A percentile compares a stretch with the other conserved stretches of the same genome.
phyloP scores from a whole-genome alignment of 805 yeast genomes.

The Candida dajiaensis region DNA sequence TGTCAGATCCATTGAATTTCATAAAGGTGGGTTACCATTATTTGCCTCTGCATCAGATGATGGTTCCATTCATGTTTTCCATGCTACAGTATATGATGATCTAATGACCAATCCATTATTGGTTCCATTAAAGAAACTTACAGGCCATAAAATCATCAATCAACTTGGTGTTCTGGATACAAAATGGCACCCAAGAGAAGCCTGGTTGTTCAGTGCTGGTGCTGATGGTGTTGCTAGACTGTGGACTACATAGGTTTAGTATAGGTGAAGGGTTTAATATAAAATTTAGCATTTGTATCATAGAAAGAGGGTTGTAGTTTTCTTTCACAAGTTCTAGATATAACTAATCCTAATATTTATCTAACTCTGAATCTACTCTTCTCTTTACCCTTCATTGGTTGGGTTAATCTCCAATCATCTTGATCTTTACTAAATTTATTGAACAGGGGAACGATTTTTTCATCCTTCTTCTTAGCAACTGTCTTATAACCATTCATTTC shows the following conservation, averaged over 20 bases:
- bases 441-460: constrained; percentile 9
- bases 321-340: too few species aligned
- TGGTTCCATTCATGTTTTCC: constrained; percentile 90
- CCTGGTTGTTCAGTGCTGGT: constrained; percentile 96
- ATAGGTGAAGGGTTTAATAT: background rate
- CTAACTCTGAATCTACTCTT: constrained; percentile 5
- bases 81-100: constrained; percentile 93
- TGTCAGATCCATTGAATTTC: constrained; percentile 83
- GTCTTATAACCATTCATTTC: constrained; percentile 10
- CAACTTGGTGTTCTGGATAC: constrained; percentile 84
- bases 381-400: constrained; percentile 5
- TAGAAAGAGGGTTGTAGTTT: too few species aligned
- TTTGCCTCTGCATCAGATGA: constrained; percentile 96
- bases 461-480: constrained; percentile 11
- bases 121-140: constrained; percentile 90
- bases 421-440: constrained; percentile 7
- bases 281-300: background rate
- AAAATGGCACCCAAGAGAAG: constrained; percentile 96
- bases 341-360: background rate
- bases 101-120: constrained; percentile 91
- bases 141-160: constrained; percentile 77
- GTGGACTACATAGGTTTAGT: constrained; percentile 74
- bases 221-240: constrained; percentile 94
- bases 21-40: constrained; percentile 76
- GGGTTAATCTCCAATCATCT: constrained; percentile 9